Evolutionary conservation across 139 green algal species (phyloP).

Genomic region (Chlamydomonas sp.): DNA sequence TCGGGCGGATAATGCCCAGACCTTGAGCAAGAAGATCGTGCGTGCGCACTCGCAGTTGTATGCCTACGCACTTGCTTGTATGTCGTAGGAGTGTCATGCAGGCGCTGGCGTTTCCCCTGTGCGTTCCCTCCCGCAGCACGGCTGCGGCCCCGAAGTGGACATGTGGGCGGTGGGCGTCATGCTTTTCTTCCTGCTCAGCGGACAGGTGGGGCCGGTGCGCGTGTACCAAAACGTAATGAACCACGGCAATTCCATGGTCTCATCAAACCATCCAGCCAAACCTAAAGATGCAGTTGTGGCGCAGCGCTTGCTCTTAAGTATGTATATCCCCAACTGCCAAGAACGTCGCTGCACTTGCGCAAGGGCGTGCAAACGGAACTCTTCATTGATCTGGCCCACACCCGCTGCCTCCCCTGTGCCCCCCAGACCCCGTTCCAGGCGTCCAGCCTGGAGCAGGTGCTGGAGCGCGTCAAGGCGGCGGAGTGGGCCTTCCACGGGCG

Average conservation of each 20-base stretch:
- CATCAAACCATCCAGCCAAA: background rate
- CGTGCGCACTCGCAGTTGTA: too few species aligned
- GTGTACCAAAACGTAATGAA: background rate
- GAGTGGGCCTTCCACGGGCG: conserved; percentile 40
- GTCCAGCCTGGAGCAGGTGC: conserved; percentile 25
- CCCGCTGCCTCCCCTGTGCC: background rate
- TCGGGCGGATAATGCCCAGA: background rate
- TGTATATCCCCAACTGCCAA: background rate
- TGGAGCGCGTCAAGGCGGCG: conserved; percentile 40
- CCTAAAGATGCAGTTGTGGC: background rate
- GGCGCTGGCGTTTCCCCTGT: background rate
- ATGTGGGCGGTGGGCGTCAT: conserved; percentile 54
- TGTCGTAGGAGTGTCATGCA: background rate
- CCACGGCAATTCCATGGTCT: background rate
- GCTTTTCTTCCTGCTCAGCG: conserved; percentile 58
- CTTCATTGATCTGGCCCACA: background rate
- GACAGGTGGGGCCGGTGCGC: conserved; percentile 32
- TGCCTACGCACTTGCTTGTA: too few species aligned
- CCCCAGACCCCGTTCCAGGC: conserved; percentile 53
- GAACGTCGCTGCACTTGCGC: background rate
- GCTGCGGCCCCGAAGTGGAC: conserved; percentile 42
- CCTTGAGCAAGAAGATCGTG: background rate
- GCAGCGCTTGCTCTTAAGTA: background rate
- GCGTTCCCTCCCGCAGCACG: conserved; percentile 4
- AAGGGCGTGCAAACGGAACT: background rate